Conservation (phyloP, 108 stramenopile genomes). For the Cyclostephanos tholiformis region DNA sequence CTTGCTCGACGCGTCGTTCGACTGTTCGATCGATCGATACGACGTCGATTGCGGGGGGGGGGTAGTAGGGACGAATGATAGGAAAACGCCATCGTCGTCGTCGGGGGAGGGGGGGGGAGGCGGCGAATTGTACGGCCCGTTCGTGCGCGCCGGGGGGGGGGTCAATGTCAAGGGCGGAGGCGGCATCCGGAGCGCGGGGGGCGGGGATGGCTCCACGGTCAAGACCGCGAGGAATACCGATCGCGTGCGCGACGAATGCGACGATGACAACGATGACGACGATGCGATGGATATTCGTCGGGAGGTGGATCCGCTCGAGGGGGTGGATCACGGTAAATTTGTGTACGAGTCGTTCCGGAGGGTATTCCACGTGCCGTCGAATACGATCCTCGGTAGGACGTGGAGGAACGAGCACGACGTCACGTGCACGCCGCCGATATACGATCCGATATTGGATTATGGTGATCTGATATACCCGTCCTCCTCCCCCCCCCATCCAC, state of each 20-base stretch:
- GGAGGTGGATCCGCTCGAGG: slow-evolving; percentile 48
- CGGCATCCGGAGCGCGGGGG: slow-evolving; percentile 7
- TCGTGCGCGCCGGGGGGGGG: slow-evolving; percentile 35
- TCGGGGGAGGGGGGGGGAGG: background rate
- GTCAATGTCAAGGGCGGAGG: slow-evolving; percentile 1
- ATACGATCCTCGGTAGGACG: slow-evolving; percentile 13
- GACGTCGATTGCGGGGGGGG: background rate
- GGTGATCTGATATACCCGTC: slow-evolving; percentile 12
- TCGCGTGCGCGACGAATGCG: background rate
- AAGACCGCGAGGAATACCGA: too few species aligned
- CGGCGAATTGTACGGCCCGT: slow-evolving; percentile 25
- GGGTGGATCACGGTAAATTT: slow-evolving; percentile 26
- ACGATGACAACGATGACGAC: slow-evolving; percentile 24
- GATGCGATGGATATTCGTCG: slow-evolving; percentile 24
- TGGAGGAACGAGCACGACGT: slow-evolving; percentile 67
- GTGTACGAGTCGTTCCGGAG: slow-evolving; percentile 38
- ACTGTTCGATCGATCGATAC: background rate
- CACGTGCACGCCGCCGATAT: slow-evolving; percentile 38
- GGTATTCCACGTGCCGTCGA: slow-evolving; percentile 26
- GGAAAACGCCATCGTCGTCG: background rate
- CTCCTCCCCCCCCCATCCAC: too few species aligned
- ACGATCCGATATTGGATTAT: slow-evolving; percentile 72
- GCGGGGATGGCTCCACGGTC: background rate
- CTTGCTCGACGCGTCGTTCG: too few species aligned
- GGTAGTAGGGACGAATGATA: too few species aligned